Base-by-base conservation (phyloP, 2,329 filamentous ascomycete genomes). In the Chrysoporthe puriensis region DNA sequence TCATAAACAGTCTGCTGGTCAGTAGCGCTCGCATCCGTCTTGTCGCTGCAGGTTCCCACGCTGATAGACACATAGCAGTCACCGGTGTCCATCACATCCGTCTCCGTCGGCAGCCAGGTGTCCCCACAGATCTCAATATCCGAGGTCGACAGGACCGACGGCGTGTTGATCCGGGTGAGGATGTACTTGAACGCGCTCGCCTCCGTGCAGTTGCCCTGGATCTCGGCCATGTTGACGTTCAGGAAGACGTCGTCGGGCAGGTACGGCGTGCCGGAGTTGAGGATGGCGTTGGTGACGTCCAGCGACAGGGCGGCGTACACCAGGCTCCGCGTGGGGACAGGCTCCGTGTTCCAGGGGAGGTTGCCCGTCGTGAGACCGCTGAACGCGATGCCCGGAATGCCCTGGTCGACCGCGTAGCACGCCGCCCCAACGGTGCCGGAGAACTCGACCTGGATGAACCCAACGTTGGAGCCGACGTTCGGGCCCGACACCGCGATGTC, bases 381-480 rank as follows among this genome's bases (percentile, higher is more conserved):
- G 78, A 92, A 92, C 18, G 89, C 90, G 66, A 93, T 84, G n/a
- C 85, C 86, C 0, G 90, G 90, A 66, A 91, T 85, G 1, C 84
- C 83, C 26, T 84, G 79, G 52, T 79, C 76, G 4, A 81, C 85
- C 0, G 90, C 88, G 70, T 88, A 87, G 44, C 80, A 82, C 8
- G 89, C 87, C 0, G 87, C 87, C 62, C 89, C 89, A n/a, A 90
- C 86, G 32, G 90, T 92, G 5, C 90, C 90, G 1, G 89, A 91
- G 75, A 90, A 83, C 32, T 79, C 84, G 0, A 86, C 83, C 1
- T 80, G 75, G 16, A 88, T 72, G 46, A 82, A 90, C 43, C 63
- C 63, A 4, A 90, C 74, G 75, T 91, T 91, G 60, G 78, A 74
- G 70, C 83, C 84, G 48, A 84, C 82, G 71, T 92, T 92, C 34